A percentile compares a stretch with the other conserved stretches of the same genome.
phyloP scores from a whole-genome alignment of 495 filamentous ascomycete species.

The Hyaloscypha finlandica region DNA sequence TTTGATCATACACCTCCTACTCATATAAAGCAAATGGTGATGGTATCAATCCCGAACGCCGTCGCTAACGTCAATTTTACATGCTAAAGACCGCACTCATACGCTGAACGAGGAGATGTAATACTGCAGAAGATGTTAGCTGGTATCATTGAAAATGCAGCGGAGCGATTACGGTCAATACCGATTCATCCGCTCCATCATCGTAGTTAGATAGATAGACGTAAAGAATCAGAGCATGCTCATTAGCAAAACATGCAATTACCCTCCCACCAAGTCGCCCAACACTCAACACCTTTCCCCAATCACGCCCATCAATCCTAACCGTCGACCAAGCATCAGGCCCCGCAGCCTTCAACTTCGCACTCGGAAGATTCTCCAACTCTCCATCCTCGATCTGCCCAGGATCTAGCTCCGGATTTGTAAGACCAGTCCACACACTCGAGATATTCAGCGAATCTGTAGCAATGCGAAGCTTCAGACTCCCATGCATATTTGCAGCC shows the following conservation, averaged over 20 bases:
- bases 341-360: conserved; percentile 60
- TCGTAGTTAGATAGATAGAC: conserved; percentile 80
- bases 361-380: conserved; percentile 71
- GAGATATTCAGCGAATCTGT: conserved; percentile 82
- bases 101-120: conserved; percentile 30
- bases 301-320: conserved; percentile 87
- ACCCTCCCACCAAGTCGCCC: conserved; percentile 84
- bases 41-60: conserved; percentile 27
- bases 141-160: neutral
- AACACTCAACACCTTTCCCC: conserved; percentile 88
- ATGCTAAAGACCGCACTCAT: conserved; percentile 8
- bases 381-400: conserved; percentile 62
- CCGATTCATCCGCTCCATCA: conserved; percentile 66
- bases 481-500: conserved; percentile 90
- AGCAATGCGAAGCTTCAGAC: conserved; percentile 68
- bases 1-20: neutral
- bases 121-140: conserved; percentile 32
- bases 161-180: conserved; percentile 66
- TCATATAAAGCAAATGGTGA: neutral
- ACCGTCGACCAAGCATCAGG: conserved; percentile 80
- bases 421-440: conserved; percentile 77
- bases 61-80: conserved; percentile 23
- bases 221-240: conserved; percentile 88
- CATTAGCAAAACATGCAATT: conserved; percentile 74
- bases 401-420: conserved; percentile 83